These are phyloP conservation scores for Hyphopichia wangnamkhiaoensis DNA, from an alignment of 1,139 yeast species.

Conservation along the genomic window DNA sequence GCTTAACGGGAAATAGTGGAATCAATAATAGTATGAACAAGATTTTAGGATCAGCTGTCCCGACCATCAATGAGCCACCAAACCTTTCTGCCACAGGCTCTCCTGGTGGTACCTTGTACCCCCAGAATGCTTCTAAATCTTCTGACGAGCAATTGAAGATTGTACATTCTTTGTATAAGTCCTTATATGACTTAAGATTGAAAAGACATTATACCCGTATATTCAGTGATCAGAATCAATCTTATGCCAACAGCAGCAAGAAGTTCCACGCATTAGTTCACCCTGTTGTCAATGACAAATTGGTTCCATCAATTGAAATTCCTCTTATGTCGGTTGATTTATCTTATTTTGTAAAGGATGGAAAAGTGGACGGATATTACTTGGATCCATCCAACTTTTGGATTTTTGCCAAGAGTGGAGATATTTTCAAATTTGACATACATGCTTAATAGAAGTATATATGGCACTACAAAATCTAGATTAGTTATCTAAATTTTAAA, in stretches of 20 bases:
- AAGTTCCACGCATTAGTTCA: slow-evolving; percentile 31
- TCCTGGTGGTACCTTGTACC: not conserved
- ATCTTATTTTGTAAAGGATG: slow-evolving; percentile 34
- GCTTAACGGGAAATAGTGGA: not conserved
- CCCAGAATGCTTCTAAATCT: slow-evolving; percentile 1
- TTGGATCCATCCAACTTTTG: slow-evolving; percentile 43
- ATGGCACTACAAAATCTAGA: not conserved
- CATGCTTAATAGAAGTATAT: slow-evolving; percentile 3
- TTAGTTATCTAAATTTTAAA: too few relatives aligned
- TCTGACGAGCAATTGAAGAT: slow-evolving; percentile 19
- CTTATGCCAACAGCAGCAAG: slow-evolving; percentile 11
- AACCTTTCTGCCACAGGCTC: not conserved
- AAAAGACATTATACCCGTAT: slow-evolving; percentile 27
- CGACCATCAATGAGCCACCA: slow-evolving; percentile 1
- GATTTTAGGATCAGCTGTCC: slow-evolving; percentile 1
- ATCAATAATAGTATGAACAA: slow-evolving; percentile 4
- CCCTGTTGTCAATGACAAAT: slow-evolving; percentile 40
- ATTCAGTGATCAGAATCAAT: slow-evolving; percentile 5
- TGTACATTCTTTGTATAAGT: slow-evolving; percentile 34
- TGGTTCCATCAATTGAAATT: slow-evolving; percentile 42
- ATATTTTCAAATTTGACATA: slow-evolving; percentile 38
- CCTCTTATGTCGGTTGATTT: slow-evolving; percentile 39
- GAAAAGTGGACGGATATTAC: slow-evolving; percentile 46
- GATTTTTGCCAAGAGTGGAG: slow-evolving; percentile 57
- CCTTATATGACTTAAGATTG: slow-evolving; percentile 36